These are phyloP conservation scores for Termitomyces sp. DNA, from an alignment of 768 basidiomycete genomes.

Conservation along the genomic window DNA sequence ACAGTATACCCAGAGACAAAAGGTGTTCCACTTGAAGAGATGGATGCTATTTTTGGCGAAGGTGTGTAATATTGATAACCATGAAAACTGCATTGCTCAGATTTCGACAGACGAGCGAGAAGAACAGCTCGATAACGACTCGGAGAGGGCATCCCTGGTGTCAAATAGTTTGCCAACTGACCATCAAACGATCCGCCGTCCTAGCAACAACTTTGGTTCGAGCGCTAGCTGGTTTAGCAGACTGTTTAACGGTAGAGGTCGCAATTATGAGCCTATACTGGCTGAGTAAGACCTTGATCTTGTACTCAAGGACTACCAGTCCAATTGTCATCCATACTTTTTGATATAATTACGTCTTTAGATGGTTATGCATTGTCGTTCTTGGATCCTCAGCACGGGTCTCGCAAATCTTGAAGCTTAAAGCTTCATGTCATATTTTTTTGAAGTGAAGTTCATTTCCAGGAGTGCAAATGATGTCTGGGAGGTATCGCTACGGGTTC, in stretches of 20 bases:
- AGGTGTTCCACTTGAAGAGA: slow-evolving; percentile 85
- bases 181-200: slow-evolving; percentile 30
- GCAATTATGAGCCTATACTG: slow-evolving; percentile 24
- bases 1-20: slow-evolving; percentile 85
- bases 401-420: no score
- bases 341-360: slow-evolving; percentile 4
- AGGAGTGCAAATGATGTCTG: no score
- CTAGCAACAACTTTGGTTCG: slow-evolving; percentile 13
- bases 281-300: slow-evolving; percentile 5
- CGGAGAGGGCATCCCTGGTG: slow-evolving; percentile 54
- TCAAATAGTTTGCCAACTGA: slow-evolving; percentile 32
- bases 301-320: slow-evolving; percentile 2
- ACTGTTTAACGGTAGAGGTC: slow-evolving; percentile 36
- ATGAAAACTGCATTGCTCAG: neutral
- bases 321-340: neutral
- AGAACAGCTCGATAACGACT: slow-evolving; percentile 64
- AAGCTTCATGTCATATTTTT: no score
- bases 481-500: no score
- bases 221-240: slow-evolving; percentile 47
- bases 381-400: no score
- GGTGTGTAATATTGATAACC: slow-evolving; percentile 34
- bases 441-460: no score
- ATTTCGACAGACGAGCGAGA: slow-evolving; percentile 35
- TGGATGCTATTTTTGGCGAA: slow-evolving; percentile 90
- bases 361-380: no score